Base-by-base conservation (phyloP, 2,329 filamentous ascomycete species). In the Apiospora malaysiana region DNA sequence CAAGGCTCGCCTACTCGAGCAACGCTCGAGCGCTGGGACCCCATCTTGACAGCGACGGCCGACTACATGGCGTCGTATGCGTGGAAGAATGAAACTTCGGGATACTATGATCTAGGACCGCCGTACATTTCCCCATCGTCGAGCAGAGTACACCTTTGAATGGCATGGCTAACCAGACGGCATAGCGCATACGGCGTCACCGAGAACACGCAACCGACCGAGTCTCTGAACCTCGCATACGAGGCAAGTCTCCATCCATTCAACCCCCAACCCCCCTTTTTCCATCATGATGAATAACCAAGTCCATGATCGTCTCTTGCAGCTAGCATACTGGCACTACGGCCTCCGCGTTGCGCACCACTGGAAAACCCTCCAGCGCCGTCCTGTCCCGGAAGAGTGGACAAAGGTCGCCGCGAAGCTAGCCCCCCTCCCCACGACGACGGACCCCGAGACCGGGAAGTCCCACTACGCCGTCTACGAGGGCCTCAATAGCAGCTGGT, bases 171-270 rank as follows among this genome's bases (percentile, higher is more conserved):
- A 10, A 59, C 2, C 6, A 8, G 7, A 4, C 18, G 0, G 4
- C 9, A 6, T 63, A 79, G 78, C 1, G 82, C 86, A 71, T 86
- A 87, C 70, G 84, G 84, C 0, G 84, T 85, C 6, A 84, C 83
- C 1, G 86, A 88, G 73, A 87, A 86, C 74, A 87, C 85, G 0
- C 81, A 81, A 3, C 85, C 85, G 4, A 82, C 83, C 69, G 76
- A 77, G 23, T 85, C 84, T 2, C 73, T 83, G 4, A 87, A 87
- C 69, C 81, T 85, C 6, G 83, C 83, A 0, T 87, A 87, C 70
- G 85, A 88, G 75, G 78, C 80, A 40, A 45, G 16, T n/a, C n/a
- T n/a, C n/a, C n/a, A n/a, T n/a, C n/a, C n/a, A n/a, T n/a, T n/a
- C n/a, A n/a, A n/a, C n/a, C n/a, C n/a, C n/a, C n/a, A n/a, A n/a